Evolutionary conservation across 306 rosid species (phyloP).

Genomic region (Prunus davidiana): DNA sequence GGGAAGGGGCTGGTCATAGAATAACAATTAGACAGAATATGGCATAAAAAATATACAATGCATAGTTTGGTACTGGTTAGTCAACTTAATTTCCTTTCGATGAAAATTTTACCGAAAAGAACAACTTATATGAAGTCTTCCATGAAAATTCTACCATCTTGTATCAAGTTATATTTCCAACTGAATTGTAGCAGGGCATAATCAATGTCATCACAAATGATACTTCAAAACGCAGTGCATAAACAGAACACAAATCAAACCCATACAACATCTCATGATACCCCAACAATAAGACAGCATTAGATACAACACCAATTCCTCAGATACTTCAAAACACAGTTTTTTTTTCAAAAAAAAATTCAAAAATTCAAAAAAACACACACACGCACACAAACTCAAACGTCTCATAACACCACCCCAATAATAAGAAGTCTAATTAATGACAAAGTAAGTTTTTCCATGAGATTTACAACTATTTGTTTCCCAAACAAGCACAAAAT

Average conservation of each 20-base stretch:
- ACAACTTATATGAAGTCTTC: neutral
- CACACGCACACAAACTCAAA: no score
- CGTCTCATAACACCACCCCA: no score
- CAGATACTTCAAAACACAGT: neutral
- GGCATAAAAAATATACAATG: neutral
- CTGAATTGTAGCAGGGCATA: neutral
- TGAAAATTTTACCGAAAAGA: neutral
- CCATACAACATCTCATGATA: neutral
- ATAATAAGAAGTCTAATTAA: neutral
- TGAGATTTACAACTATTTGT: neutral
- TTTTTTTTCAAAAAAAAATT: no score
- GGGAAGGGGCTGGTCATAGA: constrained; percentile 66
- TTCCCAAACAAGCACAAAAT: neutral
- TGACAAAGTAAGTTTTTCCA: neutral
- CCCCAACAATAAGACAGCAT: neutral
- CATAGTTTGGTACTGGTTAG: neutral
- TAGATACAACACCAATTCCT: neutral
- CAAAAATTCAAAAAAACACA: no score
- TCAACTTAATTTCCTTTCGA: neutral
- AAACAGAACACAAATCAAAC: neutral
- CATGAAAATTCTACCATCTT: neutral
- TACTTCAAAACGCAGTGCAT: neutral
- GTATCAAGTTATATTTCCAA: neutral
- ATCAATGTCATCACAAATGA: neutral
- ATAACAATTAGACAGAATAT: constrained; percentile 7